Percentiles rank a stretch among this genome's conserved stretches.
Conservation (phyloP, 768 basidiomycete genomes). For the Mycena metata region DNA sequence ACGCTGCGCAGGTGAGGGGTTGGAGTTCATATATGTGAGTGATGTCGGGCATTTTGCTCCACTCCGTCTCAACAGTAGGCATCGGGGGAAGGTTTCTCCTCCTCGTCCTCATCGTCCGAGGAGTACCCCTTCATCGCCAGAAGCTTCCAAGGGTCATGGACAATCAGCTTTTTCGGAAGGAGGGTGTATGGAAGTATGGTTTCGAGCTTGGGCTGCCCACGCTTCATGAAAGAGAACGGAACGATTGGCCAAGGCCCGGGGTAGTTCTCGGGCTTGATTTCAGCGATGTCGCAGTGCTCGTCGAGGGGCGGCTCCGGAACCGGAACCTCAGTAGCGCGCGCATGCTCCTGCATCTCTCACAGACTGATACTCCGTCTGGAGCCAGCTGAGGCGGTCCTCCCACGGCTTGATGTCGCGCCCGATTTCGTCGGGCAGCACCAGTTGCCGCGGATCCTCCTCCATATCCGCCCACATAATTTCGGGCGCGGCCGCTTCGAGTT, state of each 20-base stretch:
- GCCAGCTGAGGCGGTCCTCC: slow-evolving; percentile 4
- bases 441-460: slow-evolving; percentile 51
- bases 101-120: too few relatives aligned
- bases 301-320: background rate
- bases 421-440: slow-evolving; percentile 36
- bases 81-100: background rate
- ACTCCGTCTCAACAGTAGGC: slow-evolving; percentile 30
- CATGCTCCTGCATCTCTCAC: slow-evolving; percentile 13
- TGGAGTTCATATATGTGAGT: slow-evolving; percentile 49
- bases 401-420: slow-evolving; percentile 45
- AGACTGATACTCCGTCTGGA: slow-evolving; percentile 26
- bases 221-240: slow-evolving; percentile 49
- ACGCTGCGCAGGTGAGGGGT: slow-evolving; percentile 17
- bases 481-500: slow-evolving; percentile 48
- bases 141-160: slow-evolving; percentile 59
- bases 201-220: slow-evolving; percentile 44
- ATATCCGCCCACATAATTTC: slow-evolving; percentile 51
- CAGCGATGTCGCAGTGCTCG: slow-evolving; percentile 30
- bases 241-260: slow-evolving; percentile 56
- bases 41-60: slow-evolving; percentile 49
- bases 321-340: slow-evolving; percentile 10
- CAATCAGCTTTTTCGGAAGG: slow-evolving; percentile 56
- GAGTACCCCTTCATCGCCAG: slow-evolving; percentile 39
- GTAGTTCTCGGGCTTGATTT: slow-evolving; percentile 52
- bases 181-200: slow-evolving; percentile 50